These are phyloP conservation scores for Rhodotorula babjevae DNA, from an alignment of 768 basidiomycete genomes.

Conservation along the genomic window DNA sequence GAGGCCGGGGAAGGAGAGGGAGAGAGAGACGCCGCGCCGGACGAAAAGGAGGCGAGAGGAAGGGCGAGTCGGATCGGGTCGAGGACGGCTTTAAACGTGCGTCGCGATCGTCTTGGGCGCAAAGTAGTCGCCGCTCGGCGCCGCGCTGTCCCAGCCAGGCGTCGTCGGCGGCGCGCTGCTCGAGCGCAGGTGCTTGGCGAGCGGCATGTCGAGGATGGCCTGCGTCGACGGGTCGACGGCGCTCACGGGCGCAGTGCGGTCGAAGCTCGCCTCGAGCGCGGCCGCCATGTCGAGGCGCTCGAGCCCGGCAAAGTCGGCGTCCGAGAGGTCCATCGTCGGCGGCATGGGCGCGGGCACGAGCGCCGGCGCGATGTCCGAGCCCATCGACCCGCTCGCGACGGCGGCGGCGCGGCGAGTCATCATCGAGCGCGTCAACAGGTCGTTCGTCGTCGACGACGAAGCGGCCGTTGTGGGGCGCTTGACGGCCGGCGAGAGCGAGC, in stretches of 20 bases:
- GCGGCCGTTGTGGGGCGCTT: not conserved
- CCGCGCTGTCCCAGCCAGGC: not conserved
- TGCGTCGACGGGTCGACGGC: not conserved
- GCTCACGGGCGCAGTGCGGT: not conserved
- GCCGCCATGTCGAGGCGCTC: not conserved
- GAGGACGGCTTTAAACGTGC: too few relatives aligned
- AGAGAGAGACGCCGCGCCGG: not conserved
- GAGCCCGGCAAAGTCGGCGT: not conserved
- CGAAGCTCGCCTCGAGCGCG: not conserved
- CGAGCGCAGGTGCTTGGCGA: not conserved
- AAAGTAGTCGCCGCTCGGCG: slow-evolving; percentile 3
- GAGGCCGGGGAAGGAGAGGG: not conserved
- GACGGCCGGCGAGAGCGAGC: not conserved
- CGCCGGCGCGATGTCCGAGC: not conserved
- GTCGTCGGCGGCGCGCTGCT: slow-evolving; percentile 7
- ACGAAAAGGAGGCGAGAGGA: not conserved
- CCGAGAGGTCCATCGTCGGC: not conserved
- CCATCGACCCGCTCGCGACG: too few relatives aligned
- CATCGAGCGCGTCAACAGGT: not conserved
- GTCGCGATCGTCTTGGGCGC: not conserved
- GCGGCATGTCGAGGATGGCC: not conserved
- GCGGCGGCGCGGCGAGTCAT: not conserved
- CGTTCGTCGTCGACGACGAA: too few relatives aligned
- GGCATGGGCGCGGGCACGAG: not conserved
- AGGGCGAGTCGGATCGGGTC: not conserved